phyloP scores from a whole-genome alignment of 306 rosid species.

The Lagenaria siceraria region DNA sequence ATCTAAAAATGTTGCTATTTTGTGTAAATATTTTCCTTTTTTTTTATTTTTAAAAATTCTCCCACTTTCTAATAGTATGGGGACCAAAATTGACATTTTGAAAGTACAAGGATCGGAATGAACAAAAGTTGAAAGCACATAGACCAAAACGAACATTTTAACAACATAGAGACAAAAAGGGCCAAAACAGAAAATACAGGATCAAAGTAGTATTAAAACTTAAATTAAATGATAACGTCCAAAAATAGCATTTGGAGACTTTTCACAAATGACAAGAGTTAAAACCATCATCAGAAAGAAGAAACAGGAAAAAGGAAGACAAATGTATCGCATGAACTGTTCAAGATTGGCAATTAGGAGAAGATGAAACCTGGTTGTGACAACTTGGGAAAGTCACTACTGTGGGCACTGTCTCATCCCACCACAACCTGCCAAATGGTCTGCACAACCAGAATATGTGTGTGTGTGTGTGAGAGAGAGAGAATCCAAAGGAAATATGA shows the following conservation, averaged over 20 bases:
- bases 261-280: background rate
- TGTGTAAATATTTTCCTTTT: no score
- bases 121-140: no score
- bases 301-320: conserved; percentile 7
- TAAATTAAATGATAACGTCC: no score
- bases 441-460: conserved; percentile 20
- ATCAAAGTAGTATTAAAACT: no score
- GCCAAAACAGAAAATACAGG: no score
- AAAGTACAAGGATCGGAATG: no score
- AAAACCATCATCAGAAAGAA: background rate
- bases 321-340: background rate
- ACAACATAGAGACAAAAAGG: no score
- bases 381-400: conserved; percentile 65
- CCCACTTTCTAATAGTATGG: no score
- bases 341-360: conserved; percentile 2
- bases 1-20: no score
- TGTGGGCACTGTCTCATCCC: conserved; percentile 93
- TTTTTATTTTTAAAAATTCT: no score
- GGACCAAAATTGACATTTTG: no score
- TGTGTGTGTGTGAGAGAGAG: background rate
- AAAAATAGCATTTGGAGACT: background rate
- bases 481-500: background rate
- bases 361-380: conserved; percentile 47
- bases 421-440: conserved; percentile 86
- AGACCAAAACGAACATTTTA: no score